Conservation (phyloP, 106 monocot species). For the Posidonia australis region DNA sequence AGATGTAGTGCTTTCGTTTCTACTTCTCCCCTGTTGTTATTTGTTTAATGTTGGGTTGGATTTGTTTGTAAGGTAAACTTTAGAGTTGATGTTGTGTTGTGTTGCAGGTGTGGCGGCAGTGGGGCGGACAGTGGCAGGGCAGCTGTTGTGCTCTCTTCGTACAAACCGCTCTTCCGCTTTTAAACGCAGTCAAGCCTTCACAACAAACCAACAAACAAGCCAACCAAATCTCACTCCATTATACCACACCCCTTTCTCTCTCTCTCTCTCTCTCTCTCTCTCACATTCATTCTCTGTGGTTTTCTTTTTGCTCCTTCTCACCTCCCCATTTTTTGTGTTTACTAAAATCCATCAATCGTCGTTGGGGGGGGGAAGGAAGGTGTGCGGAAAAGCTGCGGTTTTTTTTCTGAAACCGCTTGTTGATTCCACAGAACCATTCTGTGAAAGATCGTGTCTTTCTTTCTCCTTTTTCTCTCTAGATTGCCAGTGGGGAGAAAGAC, state of each 20-base stretch:
- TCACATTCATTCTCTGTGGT: not conserved
- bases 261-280: not conserved
- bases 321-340: not conserved
- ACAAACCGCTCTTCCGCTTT: conserved; percentile 2
- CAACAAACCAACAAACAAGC: no score
- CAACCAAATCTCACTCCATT: not conserved
- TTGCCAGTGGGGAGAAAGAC: not conserved
- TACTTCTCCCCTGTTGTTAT: no score
- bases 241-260: not conserved
- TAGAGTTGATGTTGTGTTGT: no score
- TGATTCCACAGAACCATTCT: not conserved
- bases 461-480: conserved; percentile 1
- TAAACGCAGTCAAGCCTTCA: not conserved
- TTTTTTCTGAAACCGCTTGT: not conserved
- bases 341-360: not conserved
- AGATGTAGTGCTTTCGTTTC: no score
- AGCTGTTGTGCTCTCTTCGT: conserved; percentile 2
- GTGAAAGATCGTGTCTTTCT: not conserved
- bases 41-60: no score
- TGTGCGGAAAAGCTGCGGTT: no score
- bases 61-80: no score
- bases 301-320: not conserved
- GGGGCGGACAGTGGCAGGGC: no score
- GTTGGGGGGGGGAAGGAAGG: not conserved
- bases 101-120: no score